A percentile compares a stretch with the other conserved stretches of the same genome.
Conservation (phyloP, 75 land plant genomes). For the Chamaecyparis obtusa region DNA sequence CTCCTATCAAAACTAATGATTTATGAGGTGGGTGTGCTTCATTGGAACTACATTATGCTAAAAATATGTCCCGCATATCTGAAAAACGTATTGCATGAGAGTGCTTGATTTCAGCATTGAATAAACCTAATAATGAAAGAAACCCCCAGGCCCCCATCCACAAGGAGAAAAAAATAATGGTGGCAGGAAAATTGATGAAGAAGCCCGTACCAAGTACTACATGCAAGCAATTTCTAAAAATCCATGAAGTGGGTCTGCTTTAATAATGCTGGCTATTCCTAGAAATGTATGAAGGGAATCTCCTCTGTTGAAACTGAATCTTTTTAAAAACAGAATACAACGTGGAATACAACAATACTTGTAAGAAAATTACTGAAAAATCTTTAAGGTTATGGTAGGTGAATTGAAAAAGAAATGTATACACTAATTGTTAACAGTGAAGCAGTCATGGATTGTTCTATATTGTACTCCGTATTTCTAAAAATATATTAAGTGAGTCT, state of each 20-base stretch:
- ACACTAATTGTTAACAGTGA: too few species aligned
- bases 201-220: neutral
- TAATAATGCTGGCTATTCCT: neutral
- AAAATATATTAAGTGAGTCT: neutral
- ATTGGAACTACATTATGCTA: neutral
- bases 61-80: too few species aligned
- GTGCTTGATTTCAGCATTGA: neutral
- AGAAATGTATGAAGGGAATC: neutral
- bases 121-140: neutral
- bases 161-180: too few species aligned
- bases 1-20: too few species aligned
- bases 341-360: neutral
- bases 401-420: too few species aligned
- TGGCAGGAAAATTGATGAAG: neutral
- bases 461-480: neutral
- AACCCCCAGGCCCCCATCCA: neutral
- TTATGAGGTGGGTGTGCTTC: too few species aligned
- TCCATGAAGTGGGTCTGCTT: neutral
- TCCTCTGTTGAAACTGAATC: neutral
- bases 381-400: too few species aligned
- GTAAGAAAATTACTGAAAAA: too few species aligned
- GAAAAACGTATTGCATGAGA: too few species aligned
- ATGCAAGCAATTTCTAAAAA: constrained; percentile 1
- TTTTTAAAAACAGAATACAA: neutral
- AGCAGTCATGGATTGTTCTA: neutral